phyloP scores from a whole-genome alignment of 164 flowering plant genomes.

The Chimonanthus praecox region DNA sequence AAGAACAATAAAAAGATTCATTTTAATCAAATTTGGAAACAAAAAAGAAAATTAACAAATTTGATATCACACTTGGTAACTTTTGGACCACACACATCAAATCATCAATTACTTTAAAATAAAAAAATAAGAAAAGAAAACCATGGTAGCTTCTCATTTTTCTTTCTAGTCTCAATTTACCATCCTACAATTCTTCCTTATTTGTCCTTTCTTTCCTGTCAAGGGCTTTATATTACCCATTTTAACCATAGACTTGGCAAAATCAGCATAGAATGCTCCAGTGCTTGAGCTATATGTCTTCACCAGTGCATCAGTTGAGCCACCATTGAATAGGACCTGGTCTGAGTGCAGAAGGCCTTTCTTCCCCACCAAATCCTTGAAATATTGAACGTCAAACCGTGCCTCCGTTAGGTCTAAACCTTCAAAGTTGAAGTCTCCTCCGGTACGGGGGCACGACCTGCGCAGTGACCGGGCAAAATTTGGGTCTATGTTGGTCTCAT shows the following conservation, averaged over 20 bases:
- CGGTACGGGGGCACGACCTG: constrained; percentile 7
- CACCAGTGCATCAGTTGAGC: constrained; percentile 9
- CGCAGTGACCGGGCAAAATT: constrained; percentile 7
- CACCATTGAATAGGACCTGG: constrained; percentile 16
- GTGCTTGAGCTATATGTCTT: constrained; percentile 5
- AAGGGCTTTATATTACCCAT: constrained; percentile 21
- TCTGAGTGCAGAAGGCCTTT: constrained; percentile 20
- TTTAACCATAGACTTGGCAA: constrained; percentile 16
- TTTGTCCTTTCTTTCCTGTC: constrained; percentile 11
- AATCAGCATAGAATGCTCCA: constrained; percentile 6
- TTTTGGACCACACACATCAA: too few species aligned
- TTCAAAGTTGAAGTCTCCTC: constrained; percentile 12
- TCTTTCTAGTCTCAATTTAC: constrained; percentile 4
- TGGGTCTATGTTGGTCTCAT: constrained; percentile 12
- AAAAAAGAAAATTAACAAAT: too few species aligned
- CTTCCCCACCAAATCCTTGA: constrained; percentile 3
- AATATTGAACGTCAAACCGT: constrained; percentile 11
- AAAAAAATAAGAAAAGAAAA: background rate
- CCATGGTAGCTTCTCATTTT: background rate
- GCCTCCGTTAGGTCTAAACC: constrained; percentile 13
- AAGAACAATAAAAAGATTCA: too few species aligned
- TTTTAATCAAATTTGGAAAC: too few species aligned
- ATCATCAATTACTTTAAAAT: too few species aligned
- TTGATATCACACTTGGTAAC: too few species aligned
- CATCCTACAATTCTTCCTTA: constrained; percentile 16